Evolutionary conservation across 2,329 filamentous ascomycete species (phyloP).

Genomic region (Epichloe festucae): DNA sequence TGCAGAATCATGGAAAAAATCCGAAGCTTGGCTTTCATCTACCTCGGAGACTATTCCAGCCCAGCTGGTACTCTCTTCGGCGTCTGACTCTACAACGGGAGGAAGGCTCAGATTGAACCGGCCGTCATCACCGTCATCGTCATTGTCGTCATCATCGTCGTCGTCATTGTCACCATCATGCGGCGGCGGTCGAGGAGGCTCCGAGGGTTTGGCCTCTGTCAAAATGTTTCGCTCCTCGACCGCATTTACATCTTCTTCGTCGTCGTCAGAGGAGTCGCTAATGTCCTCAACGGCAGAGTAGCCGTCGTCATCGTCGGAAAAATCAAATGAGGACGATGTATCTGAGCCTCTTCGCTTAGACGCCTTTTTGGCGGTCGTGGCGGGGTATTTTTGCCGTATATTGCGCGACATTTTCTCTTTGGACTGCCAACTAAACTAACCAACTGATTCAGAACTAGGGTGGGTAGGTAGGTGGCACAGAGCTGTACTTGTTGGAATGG

Average conservation of each 20-base stretch:
- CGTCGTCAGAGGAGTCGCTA: constrained; percentile 62
- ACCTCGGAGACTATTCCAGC: constrained; percentile 39
- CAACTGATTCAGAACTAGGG: neutral
- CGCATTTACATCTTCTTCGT: constrained; percentile 65
- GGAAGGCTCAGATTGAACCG: constrained; percentile 25
- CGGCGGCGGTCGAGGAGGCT: constrained; percentile 41
- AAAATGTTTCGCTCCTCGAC: constrained; percentile 68
- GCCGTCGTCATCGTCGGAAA: constrained; percentile 60
- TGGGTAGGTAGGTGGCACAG: neutral
- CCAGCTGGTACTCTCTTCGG: constrained; percentile 38
- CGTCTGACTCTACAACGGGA: constrained; percentile 23
- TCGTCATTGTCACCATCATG: constrained; percentile 8
- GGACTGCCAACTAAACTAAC: neutral
- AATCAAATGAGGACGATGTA: constrained; percentile 40
- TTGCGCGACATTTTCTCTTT: constrained; percentile 35
- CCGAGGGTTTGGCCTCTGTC: constrained; percentile 26
- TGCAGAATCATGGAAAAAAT: constrained; percentile 27
- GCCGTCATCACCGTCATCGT: constrained; percentile 25
- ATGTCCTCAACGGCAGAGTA: constrained; percentile 71
- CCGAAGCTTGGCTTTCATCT: constrained; percentile 31
- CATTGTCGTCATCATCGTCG: constrained; percentile 14
- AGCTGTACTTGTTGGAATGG: neutral
- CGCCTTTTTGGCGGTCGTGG: constrained; percentile 28
- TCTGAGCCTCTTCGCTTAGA: constrained; percentile 36
- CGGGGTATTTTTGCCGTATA: constrained; percentile 33